Base-by-base conservation (phyloP, 345 rosid species). In the Nasturtium officinale region DNA sequence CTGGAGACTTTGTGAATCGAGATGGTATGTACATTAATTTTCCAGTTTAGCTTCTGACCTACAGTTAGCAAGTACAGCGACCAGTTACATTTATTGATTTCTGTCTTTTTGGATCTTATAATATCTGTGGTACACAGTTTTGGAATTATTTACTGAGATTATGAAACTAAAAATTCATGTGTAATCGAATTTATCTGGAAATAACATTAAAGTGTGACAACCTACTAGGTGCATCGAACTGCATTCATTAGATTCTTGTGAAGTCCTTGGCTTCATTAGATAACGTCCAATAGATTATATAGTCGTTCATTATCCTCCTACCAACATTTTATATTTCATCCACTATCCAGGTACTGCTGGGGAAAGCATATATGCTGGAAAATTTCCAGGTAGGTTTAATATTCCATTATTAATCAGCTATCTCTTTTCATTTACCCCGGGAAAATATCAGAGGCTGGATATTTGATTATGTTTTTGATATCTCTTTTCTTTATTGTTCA, bases 1-100 rank as follows among this genome's bases (percentile, higher is more conserved):
- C 90, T 58, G 99, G 99, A 26, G 99, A 95, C 78, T 90, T 95
- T 80, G 78, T 84, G 54, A 90, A 81, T 75, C 87, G 97, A 68
- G 96, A 95, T 85, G 99, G 99, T 95, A 80, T 58, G 92, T 82
- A 38, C 72, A 40, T 70, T 38, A 2, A 55, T 26, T 52, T 1
- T 63, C 47, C 32, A 48, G 33, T 52, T 50, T 50, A 20, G 46
- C 67, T 75, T 61, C 33, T 52, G 50, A 33, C 17, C 13, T 67
- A n/a, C 16, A 67, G 20, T 42, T 32, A 8, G 42, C 35, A 52
- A 46, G 8, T 69, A 61, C 26, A 21, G 61, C 46, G 9, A 52
- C 12, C 37, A 42, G 30, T 51, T 50, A 33, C n/a, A n/a, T 58
- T 26, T 52, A 40, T 42, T 60, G 37, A 51, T 30, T 68, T 59